Percentiles rank a stretch among this genome's conserved stretches.
Conservation (phyloP, 2,329 filamentous ascomycete genomes). For the Arthrobotrys entomopaga region DNA sequence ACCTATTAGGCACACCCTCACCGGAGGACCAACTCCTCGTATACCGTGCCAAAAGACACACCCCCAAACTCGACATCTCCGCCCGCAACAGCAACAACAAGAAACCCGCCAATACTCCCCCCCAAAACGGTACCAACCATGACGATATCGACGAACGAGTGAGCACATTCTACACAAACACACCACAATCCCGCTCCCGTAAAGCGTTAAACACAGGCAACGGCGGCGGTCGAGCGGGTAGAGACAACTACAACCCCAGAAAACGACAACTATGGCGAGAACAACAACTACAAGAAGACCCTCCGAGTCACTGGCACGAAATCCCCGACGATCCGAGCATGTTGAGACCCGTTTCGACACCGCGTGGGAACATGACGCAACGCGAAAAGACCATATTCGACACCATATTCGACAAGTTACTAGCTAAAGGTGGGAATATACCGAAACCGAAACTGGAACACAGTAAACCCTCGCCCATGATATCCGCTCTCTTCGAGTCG, state of each 20-base stretch:
- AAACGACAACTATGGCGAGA: no score
- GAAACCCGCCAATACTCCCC: not conserved
- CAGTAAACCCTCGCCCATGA: constrained; percentile 38
- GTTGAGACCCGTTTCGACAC: not conserved
- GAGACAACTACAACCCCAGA: no score
- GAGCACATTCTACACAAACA: constrained; percentile 6
- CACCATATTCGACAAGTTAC: constrained; percentile 37
- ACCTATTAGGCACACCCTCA: not conserved
- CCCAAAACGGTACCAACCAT: not conserved
- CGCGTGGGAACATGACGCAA: constrained; percentile 35
- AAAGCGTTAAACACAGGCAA: no score
- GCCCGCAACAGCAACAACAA: not conserved
- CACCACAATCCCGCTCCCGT: not conserved
- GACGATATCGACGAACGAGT: not conserved
- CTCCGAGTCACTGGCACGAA: not conserved
- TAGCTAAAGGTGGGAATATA: constrained; percentile 17
- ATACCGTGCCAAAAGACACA: not conserved
- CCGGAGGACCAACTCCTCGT: constrained; percentile 4
- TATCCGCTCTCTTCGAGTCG: constrained; percentile 57
- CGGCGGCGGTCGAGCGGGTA: not conserved
- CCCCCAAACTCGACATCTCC: not conserved
- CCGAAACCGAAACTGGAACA: constrained; percentile 22
- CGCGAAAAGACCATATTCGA: constrained; percentile 48
- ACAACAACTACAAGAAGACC: no score
- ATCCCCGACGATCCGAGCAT: constrained; percentile 27